These are phyloP conservation scores for Scheffersomyces spartinae DNA, from an alignment of 805 yeast genomes.

Conservation along the genomic window DNA sequence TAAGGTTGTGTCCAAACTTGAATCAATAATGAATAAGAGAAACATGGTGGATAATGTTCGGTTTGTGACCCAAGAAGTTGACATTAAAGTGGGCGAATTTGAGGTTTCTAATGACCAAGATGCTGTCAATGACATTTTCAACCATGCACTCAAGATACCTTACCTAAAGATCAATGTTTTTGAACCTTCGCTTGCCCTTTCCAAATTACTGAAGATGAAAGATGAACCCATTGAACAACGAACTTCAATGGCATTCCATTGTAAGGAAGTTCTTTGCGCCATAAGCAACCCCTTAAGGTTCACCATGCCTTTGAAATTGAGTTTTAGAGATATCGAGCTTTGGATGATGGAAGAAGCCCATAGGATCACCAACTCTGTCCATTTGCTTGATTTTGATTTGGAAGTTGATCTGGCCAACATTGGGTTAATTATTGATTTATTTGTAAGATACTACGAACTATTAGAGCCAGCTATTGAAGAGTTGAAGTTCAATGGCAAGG, in stretches of 20 bases:
- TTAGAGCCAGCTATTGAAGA: constrained; percentile 8
- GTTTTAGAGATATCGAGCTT: constrained; percentile 21
- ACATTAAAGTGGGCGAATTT: constrained; percentile 25
- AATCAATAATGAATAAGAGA: constrained; percentile 15
- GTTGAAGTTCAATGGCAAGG: too few relatives aligned
- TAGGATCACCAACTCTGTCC: too few relatives aligned
- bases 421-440: too few relatives aligned
- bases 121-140: too few relatives aligned
- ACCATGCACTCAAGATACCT: constrained; percentile 14
- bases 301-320: constrained; percentile 6
- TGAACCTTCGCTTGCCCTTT: constrained; percentile 25
- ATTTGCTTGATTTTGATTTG: too few relatives aligned
- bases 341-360: too few relatives aligned
- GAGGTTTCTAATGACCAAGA: constrained; percentile 8
- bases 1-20: constrained; percentile 38
- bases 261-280: constrained; percentile 14
- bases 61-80: constrained; percentile 34
- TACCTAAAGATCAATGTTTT: constrained; percentile 15
- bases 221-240: too few relatives aligned
- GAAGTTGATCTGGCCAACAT: too few relatives aligned
- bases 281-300: constrained; percentile 13
- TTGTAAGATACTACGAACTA: too few relatives aligned
- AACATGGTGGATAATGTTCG: constrained; percentile 32
- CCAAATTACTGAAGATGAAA: constrained; percentile 5
- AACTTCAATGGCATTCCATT: constrained; percentile 18